A percentile compares a stretch with the other conserved stretches of the same genome.
phyloP scores from a whole-genome alignment of 2,329 filamentous ascomycete genomes.

The Corinectria fuckeliana region DNA sequence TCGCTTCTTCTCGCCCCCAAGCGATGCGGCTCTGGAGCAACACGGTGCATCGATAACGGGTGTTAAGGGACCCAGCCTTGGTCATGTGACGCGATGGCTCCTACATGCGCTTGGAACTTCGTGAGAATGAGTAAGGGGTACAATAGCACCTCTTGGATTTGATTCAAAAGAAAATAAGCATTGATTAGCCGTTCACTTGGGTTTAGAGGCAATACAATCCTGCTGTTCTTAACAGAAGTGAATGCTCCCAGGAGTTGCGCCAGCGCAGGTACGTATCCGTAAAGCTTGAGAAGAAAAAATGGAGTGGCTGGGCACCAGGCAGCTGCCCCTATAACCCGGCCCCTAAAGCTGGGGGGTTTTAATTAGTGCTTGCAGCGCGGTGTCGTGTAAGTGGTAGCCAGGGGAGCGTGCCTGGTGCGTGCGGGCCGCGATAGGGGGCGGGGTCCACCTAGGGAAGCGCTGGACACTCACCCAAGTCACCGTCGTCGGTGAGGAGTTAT shows the following conservation, averaged over 20 bases:
- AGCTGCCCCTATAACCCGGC: slow-evolving; percentile 7
- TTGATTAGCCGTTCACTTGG: not conserved
- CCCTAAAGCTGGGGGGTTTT: not conserved
- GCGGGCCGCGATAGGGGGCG: not conserved
- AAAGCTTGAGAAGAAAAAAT: slow-evolving; percentile 21
- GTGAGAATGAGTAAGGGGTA: not conserved
- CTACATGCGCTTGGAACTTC: not conserved
- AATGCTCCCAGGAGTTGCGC: slow-evolving; percentile 40
- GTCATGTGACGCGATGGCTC: slow-evolving; percentile 1
- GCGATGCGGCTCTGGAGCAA: slow-evolving; percentile 32
- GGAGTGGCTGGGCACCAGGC: slow-evolving; percentile 38
- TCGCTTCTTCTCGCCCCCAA: slow-evolving; percentile 24
- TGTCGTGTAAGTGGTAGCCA: slow-evolving; percentile 9
- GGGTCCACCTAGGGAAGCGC: not conserved
- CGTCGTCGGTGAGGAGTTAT: too few relatives aligned
- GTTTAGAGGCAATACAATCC: not conserved
- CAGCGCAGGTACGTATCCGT: slow-evolving; percentile 23
- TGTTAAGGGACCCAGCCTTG: slow-evolving; percentile 27
- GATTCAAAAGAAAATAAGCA: not conserved
- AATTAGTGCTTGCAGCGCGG: slow-evolving; percentile 11
- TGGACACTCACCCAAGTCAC: not conserved
- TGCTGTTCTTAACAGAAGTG: slow-evolving; percentile 39
- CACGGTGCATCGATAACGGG: slow-evolving; percentile 35
- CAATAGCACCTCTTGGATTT: too few relatives aligned
- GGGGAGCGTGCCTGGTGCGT: not conserved